Base-by-base conservation (phyloP, 2,329 filamentous ascomycete species). In the Pestalotiopsis sp. region DNA sequence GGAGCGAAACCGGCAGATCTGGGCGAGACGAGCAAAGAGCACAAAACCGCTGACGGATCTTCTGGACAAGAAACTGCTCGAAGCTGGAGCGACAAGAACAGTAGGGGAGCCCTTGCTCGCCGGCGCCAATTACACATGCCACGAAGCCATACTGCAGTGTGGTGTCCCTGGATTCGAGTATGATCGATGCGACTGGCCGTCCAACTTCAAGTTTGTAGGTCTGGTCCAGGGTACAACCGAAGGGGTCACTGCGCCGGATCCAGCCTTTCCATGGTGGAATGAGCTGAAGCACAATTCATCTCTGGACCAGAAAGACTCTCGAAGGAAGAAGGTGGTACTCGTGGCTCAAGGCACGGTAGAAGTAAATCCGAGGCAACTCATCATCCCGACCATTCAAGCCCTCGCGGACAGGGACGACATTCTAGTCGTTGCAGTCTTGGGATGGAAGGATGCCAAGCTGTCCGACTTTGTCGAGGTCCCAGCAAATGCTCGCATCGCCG, bases 271-370 rank as follows among this genome's bases (percentile, higher is more conserved):
- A 2, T 82, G 80, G 80, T 82, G 80, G 81, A 13, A 39, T 1
- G 76, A 80, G 57, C 61, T 82, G 17, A 66, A 76, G 3, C 66
- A 70, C 7, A 79, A 80, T 69, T 75, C 73, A 4, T 66, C 69
- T 4, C 68, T 72, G 9, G 58, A 57, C 3, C 14, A 38, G 7
- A n/a, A 65, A 1, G 61, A 69, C 27, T 66, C 68, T 6, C 11
- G 2, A 17, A 69, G 73, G 23, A 78, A 76, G 68, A 78, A 77
- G 62, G 73, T 82, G 2, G 71, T 82, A 2, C 77, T 82, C 9
- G 81, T 82, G 20, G 77, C 81, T 0, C 81, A 83, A 68, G 81
- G 81, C 4, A 82, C 80, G 2, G 80, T 82, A 6, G 80, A 82
- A 71, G 79, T 74, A 2, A 75, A 81, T 63, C 79, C 80, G 4